Evolutionary conservation across 1,284 basidiomycete genomes (phyloP), one percentile per base, ranked within the genome.

Genomic region (Leccinum pallidistipes): DNA sequence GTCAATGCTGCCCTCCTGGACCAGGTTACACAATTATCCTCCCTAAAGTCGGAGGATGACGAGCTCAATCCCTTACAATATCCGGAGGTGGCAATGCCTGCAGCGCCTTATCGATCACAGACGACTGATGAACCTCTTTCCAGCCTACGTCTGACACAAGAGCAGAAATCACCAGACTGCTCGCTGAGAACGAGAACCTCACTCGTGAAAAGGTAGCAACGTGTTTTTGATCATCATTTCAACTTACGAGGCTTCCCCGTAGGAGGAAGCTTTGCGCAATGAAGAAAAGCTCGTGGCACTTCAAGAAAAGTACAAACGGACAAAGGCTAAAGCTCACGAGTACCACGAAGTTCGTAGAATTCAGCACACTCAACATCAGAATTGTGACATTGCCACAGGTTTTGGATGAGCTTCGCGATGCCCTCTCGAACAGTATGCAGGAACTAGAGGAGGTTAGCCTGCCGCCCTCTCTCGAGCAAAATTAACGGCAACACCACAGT

Each of bases 391-490:
- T 53, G 5, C 24, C 47, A 51, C 57, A 75, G 73, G 45, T 64
- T 36, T 32, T 70, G 56, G 53, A 64, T 1, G 65, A 65, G 27
- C 60, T 74, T 55, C 63, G 62, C 40, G 54, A n/a, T 16, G 56
- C 62, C 11, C 65, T 75, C 55, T 49, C 38, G 3, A 59, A 57
- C 9, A 62, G 58, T 55, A 54, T 51, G 40, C 47, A 62, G 55
- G 69, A 72, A 59, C 61, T 71, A 24, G 73, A 70, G 40, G 70
- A 72, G 61, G 66, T 68, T 12, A 55, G 57, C 14, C 36, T 43
- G 16, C 6, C 7, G 24, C 12, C 14, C 2, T 38, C n/a, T 51
- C 31, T 36, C 24, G 11, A 59, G 11, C 52, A 56, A 59, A 49
- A 53, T 53, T 60, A 12, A 64, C 18, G 11, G 34, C 36, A 24